Conservation (phyloP, 306 rosid species). For the Canavalia gladiata region DNA sequence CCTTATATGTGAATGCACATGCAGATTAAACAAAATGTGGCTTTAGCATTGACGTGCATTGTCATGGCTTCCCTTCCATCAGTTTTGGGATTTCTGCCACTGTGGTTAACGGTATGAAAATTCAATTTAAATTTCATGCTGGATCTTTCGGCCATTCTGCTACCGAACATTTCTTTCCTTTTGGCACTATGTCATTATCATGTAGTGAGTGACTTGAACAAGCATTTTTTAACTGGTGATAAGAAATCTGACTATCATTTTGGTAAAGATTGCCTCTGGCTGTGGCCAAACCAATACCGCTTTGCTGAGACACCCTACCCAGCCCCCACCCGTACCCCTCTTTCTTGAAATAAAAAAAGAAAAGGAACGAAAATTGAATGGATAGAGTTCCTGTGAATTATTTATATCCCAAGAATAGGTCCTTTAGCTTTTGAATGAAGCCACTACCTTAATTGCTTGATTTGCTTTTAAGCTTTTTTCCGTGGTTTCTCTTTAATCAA, state of each 20-base stretch:
- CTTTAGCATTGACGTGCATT: slow-evolving; percentile 83
- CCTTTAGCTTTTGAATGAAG: background rate
- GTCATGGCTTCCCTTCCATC: slow-evolving; percentile 92
- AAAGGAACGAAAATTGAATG: no score
- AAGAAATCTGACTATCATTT: slow-evolving; percentile 28
- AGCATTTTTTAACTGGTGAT: background rate
- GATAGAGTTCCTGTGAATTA: background rate
- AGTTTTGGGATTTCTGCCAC: slow-evolving; percentile 90
- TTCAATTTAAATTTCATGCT: slow-evolving; percentile 40
- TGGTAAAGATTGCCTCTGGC: slow-evolving; percentile 4
- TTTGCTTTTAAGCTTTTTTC: background rate
- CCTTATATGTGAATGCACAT: slow-evolving; percentile 44
- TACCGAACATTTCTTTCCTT: slow-evolving; percentile 25
- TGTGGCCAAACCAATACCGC: background rate
- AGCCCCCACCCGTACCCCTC: no score
- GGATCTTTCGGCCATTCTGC: slow-evolving; percentile 11
- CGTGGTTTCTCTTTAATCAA: slow-evolving; percentile 19
- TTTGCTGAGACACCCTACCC: background rate
- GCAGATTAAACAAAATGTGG: slow-evolving; percentile 96
- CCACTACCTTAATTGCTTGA: slow-evolving; percentile 7
- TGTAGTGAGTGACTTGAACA: slow-evolving; percentile 13
- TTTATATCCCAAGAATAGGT: background rate
- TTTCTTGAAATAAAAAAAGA: no score
- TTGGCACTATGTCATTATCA: slow-evolving; percentile 7
- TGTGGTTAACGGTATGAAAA: slow-evolving; percentile 91